Conservation (phyloP, 148 eudicot genomes). For the Hydrangea macrophylla region DNA sequence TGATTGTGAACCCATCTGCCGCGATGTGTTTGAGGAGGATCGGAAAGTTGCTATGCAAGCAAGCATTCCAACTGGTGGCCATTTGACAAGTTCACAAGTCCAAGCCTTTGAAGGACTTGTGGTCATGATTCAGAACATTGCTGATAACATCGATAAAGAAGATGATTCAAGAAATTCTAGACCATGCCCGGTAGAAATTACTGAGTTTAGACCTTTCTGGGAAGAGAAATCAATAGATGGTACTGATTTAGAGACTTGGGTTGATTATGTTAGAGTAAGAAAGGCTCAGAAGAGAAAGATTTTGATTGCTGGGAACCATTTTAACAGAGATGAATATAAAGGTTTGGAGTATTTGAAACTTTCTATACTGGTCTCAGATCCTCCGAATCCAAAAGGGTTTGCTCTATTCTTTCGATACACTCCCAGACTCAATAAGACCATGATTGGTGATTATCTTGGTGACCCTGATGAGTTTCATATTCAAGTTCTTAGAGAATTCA, state of each 20-base stretch:
- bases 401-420: slow-evolving; percentile 78
- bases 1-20: slow-evolving; percentile 61
- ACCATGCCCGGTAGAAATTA: slow-evolving; percentile 59
- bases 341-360: slow-evolving; percentile 74
- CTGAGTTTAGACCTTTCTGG: slow-evolving; percentile 70
- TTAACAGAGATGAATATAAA: slow-evolving; percentile 75
- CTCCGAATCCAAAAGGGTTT: slow-evolving; percentile 70
- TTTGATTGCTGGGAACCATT: slow-evolving; percentile 74
- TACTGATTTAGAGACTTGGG: slow-evolving; percentile 49
- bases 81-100: slow-evolving; percentile 66
- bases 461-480: slow-evolving; percentile 80
- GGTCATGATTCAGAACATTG: slow-evolving; percentile 65
- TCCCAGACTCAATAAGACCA: slow-evolving; percentile 67
- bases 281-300: slow-evolving; percentile 75
- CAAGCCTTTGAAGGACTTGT: slow-evolving; percentile 90
- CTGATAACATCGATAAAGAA: slow-evolving; percentile 65
- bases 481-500: slow-evolving; percentile 77
- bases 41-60: slow-evolving; percentile 73
- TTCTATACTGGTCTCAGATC: slow-evolving; percentile 56
- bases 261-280: slow-evolving; percentile 45
- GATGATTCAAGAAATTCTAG: slow-evolving; percentile 40
- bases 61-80: slow-evolving; percentile 58
- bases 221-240: slow-evolving; percentile 51
- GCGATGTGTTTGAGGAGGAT: slow-evolving; percentile 75
- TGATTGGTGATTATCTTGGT: slow-evolving; percentile 80